Base-by-base conservation (phyloP, 805 yeast genomes). In the Lipomyces orientalis region DNA sequence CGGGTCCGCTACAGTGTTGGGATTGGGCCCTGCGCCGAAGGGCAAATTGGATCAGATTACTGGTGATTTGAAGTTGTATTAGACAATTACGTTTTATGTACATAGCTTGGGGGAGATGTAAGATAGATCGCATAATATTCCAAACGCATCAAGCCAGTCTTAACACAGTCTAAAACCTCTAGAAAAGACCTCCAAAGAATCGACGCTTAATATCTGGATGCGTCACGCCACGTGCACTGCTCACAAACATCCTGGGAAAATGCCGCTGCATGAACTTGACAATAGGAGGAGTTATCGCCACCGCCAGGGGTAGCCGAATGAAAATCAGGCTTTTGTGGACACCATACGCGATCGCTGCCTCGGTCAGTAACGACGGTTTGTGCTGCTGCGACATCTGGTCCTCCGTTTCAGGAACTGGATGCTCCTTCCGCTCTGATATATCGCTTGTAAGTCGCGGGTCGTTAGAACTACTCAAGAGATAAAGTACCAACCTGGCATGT, bases 1-100 rank as follows among this genome's bases (percentile, higher is more conserved):
- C 5, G 98, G 98, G 0, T 88, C 95, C 67, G 96, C 97, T 1
- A 95, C 99, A 0, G 98, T 95, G 1, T 80, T 95, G n/a, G 99
- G 98, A 0, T 77, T 95, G 34, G 99, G 99, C 0, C 99, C 99
- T 0, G 98, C 97, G 22, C 98, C 98, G 29, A 91, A 76, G 58
- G 73, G 83, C 0, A 87, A 89, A 0, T 78, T 94, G 68, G 97
- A 95, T 77, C 87, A 88, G 76, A 87, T 94, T 64, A 93, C 98
- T 0, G 89, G 91, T 16, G 88, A 84, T 33, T 82, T 94, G 73
- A 91, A 89, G 76, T 81, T 94, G 67, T 91, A 90, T 75, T 92
- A 79, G 73, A 52, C 34, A 52, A 29, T 12, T 25, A 1, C 5
- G 22, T 7, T 7, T 9, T 52, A 55, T 33, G 59, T 56, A 29